Conservation (phyloP, 1,139 yeast species). For the Ogataea hybrid region DNA sequence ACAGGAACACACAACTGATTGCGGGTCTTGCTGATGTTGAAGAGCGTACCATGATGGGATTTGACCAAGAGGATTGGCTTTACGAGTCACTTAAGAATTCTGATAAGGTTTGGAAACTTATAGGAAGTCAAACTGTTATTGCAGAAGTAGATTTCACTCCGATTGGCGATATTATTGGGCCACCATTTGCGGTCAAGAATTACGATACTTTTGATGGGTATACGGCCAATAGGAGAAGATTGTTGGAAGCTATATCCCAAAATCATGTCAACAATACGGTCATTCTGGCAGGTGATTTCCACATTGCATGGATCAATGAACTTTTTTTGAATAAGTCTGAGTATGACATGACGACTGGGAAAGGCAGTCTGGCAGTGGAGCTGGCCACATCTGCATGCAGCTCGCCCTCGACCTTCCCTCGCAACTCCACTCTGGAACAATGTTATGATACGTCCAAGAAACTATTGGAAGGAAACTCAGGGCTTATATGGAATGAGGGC, state of each 20-base stretch:
- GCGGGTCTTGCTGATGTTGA: constrained; percentile 12
- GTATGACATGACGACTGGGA: constrained; percentile 14
- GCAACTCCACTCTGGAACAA: constrained; percentile 8
- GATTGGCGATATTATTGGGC: constrained; percentile 13
- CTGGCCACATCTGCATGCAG: constrained; percentile 16
- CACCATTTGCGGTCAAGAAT: constrained; percentile 9
- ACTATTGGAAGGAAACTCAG: constrained; percentile 10
- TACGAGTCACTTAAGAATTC: constrained; percentile 10
- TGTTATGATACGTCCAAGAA: constrained; percentile 12
- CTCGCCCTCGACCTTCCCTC: constrained; percentile 15
- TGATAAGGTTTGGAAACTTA: constrained; percentile 12
- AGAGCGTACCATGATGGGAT: constrained; percentile 21
- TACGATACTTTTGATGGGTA: constrained; percentile 19
- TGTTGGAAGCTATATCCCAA: constrained; percentile 9
- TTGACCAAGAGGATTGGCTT: constrained; percentile 20
- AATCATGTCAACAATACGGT: constrained; percentile 11
- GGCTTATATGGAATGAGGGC: constrained; percentile 19
- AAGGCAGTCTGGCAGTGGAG: constrained; percentile 16
- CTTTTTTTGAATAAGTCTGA: constrained; percentile 2
- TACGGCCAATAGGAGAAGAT: constrained; percentile 15
- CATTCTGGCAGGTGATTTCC: constrained; percentile 18
- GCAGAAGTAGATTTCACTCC: constrained; percentile 14
- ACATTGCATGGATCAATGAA: constrained; percentile 19
- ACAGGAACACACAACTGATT: constrained; percentile 13
- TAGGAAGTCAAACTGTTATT: constrained; percentile 18